Evolutionary conservation across 768 basidiomycete species (phyloP), one percentile per base, ranked within the genome.

Genomic region (Macrolepiota dolichaula): DNA sequence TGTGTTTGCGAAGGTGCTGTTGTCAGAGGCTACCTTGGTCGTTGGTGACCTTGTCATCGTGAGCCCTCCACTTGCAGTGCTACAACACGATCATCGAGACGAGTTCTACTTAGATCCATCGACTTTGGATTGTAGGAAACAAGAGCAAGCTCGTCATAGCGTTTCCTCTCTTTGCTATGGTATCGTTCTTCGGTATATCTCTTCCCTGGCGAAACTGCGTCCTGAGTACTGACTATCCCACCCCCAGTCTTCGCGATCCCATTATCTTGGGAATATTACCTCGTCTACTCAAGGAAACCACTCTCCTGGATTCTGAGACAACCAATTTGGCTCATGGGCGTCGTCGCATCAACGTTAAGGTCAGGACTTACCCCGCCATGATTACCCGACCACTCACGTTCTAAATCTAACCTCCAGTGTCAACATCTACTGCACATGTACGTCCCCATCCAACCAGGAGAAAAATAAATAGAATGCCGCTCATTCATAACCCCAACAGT

Each of bases 311-410:
- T 50, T 24, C 19, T 57, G 15, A 22, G 11, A 27, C 46, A 38
- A 38, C 17, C 46, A 3, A 25, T 36, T 47, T 57, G 56, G 56
- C 46, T 57, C 19, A 57, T 57, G 36, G 56, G 47, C 22, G 47
- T 57, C n/a, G 56, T 49, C 22, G 32, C 27, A n/a, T 57, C 56
- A 15, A 57, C 56, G 15, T 15, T 57, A 13, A 57, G 56, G 56
- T 57, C 32, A 24, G 35, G 6, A 11, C 27, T 19, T 4, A 11
- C n/a, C 4, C 19, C 19, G 7, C 19, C 22, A 49, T 11, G 11
- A 12, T 27, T 11, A 9, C 9, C 37, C 24, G 4, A 35, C 7
- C 17, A 25, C 15, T 22, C 13, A 50, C 4, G 35, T 19, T 29
- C 3, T 13, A 7, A 13, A 49, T 25, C 32, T 40, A 7, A 3